Evolutionary conservation across 2,329 filamentous ascomycete species (phyloP).

Genomic region (Alternaria tenuissima): DNA sequence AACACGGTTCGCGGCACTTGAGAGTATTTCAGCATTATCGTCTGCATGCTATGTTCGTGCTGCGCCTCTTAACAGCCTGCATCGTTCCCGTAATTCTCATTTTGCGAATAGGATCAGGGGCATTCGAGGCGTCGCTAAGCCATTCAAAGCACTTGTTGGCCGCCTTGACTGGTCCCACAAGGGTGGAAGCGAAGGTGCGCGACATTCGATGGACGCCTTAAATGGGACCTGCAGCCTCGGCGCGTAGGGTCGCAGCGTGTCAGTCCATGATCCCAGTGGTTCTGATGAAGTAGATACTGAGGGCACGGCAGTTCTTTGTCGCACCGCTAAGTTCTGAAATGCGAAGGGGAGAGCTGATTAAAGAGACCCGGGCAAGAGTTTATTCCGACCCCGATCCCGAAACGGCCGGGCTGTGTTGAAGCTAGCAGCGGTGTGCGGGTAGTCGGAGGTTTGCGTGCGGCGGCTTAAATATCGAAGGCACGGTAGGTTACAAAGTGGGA

Average conservation of each 20-base stretch:
- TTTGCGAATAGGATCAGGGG: constrained; percentile 1
- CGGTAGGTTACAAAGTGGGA: too few species aligned
- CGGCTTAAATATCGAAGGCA: not conserved
- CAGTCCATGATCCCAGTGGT: not conserved
- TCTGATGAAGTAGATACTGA: not conserved
- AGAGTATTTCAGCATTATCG: not conserved
- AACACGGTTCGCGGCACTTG: not conserved
- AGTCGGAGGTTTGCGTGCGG: not conserved
- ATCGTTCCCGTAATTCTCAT: not conserved
- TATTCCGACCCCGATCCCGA: not conserved
- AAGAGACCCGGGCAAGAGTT: not conserved
- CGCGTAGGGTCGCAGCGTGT: not conserved
- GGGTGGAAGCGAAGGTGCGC: constrained; percentile 3
- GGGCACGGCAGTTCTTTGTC: not conserved
- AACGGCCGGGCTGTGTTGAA: not conserved
- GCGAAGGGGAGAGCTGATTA: not conserved
- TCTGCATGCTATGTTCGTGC: not conserved
- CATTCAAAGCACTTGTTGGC: constrained; percentile 1
- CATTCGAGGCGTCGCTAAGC: not conserved
- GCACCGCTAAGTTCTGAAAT: not conserved
- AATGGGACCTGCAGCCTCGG: not conserved
- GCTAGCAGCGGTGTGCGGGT: not conserved
- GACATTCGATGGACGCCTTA: constrained; percentile 1
- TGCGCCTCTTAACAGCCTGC: constrained; percentile 2
- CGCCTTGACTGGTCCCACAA: not conserved